Conservation (phyloP, 208 protist species). For the Leishmania major region DNA sequence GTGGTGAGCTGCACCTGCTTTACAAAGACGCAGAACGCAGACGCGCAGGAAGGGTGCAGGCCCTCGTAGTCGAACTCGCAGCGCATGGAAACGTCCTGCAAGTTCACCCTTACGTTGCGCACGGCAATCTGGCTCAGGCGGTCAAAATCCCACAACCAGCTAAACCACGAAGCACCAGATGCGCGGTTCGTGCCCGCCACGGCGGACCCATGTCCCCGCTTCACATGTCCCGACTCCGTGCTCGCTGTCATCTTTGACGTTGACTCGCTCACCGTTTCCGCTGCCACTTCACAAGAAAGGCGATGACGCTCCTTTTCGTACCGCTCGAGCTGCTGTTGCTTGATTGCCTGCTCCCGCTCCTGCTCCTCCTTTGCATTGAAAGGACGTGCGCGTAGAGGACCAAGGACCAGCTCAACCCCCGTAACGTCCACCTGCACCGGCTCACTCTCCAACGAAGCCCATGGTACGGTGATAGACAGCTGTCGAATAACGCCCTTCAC, state of each 20-base stretch:
- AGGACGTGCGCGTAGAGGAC: constrained; percentile 54
- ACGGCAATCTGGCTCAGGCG: constrained; percentile 52
- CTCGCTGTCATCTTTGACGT: background rate
- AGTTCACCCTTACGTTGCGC: constrained; percentile 50
- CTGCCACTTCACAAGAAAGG: constrained; percentile 3
- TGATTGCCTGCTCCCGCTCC: constrained; percentile 48
- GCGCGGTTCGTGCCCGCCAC: background rate
- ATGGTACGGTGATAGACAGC: constrained; percentile 74
- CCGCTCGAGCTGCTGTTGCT: constrained; percentile 54
- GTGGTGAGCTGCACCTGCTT: constrained; percentile 49
- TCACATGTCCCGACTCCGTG: background rate
- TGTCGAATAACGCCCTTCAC: constrained; percentile 65
- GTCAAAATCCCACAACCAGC: constrained; percentile 43
- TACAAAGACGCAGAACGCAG: constrained; percentile 44
- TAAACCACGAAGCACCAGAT: constrained; percentile 21
- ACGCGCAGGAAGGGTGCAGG: constrained; percentile 52
- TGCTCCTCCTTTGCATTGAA: constrained; percentile 63
- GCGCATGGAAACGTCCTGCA: constrained; percentile 51
- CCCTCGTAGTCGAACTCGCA: constrained; percentile 78
- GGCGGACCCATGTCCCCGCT: background rate
- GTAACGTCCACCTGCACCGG: constrained; percentile 61
- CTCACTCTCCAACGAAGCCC: constrained; percentile 70
- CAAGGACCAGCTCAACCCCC: constrained; percentile 79
- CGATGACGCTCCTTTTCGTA: constrained; percentile 54
- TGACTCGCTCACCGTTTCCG: background rate